These are phyloP conservation scores for Alternaria conjuncta DNA, from an alignment of 2,329 filamentous ascomycete genomes.

Conservation along the genomic window DNA sequence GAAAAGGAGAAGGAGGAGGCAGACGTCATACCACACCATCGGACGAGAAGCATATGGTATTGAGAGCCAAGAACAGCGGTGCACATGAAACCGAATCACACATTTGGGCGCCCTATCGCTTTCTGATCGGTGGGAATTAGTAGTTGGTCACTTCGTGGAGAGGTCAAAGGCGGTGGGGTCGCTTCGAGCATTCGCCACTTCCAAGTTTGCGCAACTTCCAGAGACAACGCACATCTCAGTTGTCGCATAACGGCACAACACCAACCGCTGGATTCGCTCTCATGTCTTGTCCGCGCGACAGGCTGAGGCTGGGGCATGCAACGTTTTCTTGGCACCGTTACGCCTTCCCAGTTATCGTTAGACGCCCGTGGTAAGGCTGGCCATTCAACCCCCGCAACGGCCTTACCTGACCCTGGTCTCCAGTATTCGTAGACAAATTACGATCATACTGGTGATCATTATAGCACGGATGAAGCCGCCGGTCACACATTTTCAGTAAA, in stretches of 20 bases:
- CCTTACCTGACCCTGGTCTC: neutral
- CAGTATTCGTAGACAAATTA: constrained; percentile 1
- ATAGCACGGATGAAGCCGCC: neutral
- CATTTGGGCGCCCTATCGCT: neutral
- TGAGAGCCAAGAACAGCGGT: constrained; percentile 48
- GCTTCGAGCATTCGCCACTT: constrained; percentile 1
- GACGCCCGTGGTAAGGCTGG: constrained; percentile 1
- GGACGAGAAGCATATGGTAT: constrained; percentile 95
- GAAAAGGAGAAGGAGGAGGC: constrained; percentile 66
- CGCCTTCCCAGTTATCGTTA: constrained; percentile 3
- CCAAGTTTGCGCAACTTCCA: neutral
- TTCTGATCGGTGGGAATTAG: neutral
- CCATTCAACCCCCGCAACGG: constrained; percentile 6
- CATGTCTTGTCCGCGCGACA: neutral
- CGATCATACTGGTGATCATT: constrained; percentile 1
- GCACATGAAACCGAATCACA: neutral
- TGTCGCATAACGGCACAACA: neutral
- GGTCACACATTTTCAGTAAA: neutral
- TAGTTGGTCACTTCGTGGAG: neutral
- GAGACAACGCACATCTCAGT: neutral
- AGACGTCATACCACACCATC: constrained; percentile 74
- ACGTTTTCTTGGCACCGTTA: neutral
- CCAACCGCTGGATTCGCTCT: neutral
- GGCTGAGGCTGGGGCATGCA: neutral
- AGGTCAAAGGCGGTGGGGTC: neutral